Evolutionary conservation across 495 filamentous ascomycete genomes (phyloP).

Genomic region (Aspergillus campestris): DNA sequence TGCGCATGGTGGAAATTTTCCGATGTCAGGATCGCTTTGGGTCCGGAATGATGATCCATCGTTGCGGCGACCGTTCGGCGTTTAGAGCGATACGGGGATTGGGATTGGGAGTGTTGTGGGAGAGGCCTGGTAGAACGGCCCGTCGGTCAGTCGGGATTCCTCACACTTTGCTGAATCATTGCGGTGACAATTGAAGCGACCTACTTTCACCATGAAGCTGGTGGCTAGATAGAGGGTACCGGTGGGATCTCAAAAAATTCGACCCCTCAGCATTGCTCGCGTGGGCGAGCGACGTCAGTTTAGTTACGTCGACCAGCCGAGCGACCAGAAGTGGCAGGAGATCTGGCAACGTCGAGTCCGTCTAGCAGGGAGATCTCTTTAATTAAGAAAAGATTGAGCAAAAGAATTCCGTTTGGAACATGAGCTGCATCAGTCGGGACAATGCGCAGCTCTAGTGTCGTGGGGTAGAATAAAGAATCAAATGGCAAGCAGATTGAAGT

Average conservation of each 20-base stretch:
- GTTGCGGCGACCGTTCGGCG: conserved; percentile 13
- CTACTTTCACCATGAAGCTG: conserved; percentile 20
- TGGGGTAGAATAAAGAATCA: neutral
- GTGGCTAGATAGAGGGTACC: conserved; percentile 10
- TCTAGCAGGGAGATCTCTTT: no score
- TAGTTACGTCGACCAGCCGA: conserved; percentile 11
- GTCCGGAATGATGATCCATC: conserved; percentile 34
- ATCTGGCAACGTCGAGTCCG: neutral
- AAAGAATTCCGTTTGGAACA: neutral
- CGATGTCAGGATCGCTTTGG: conserved; percentile 35
- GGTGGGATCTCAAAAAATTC: conserved; percentile 19
- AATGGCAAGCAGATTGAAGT: neutral
- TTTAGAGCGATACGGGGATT: conserved; percentile 10
- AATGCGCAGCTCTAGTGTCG: no score
- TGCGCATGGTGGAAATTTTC: conserved; percentile 41
- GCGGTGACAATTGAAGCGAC: neutral
- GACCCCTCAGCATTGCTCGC: conserved; percentile 25
- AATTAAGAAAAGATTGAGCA: neutral
- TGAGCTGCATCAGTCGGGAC: no score
- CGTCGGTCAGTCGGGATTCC: no score
- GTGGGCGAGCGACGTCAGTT: conserved; percentile 12
- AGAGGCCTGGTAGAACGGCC: conserved; percentile 17
- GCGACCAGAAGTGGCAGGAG: conserved; percentile 11
- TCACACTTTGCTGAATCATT: neutral
- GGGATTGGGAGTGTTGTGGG: conserved; percentile 22